Evolutionary conservation across 768 basidiomycete species (phyloP).

Genomic region (Pleurotus salmoneostramineus): DNA sequence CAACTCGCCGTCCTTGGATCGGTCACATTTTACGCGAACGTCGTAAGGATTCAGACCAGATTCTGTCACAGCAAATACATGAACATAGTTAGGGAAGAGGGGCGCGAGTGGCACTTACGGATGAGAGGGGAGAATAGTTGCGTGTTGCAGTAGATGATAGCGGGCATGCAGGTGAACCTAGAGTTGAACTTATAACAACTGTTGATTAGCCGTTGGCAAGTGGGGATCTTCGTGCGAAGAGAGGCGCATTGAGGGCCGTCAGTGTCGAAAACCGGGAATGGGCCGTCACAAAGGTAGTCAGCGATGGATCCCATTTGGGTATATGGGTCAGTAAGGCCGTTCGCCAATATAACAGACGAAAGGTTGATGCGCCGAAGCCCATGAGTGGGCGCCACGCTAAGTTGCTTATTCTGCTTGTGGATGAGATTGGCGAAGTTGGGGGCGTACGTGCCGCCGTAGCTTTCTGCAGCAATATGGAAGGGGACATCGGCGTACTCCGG

Average conservation of each 20-base stretch:
- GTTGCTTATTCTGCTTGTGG: constrained; percentile 68
- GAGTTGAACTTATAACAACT: constrained; percentile 63
- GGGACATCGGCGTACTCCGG: constrained; percentile 64
- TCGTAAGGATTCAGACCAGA: constrained; percentile 89
- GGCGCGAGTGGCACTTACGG: constrained; percentile 38
- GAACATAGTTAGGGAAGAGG: background rate
- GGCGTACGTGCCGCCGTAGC: constrained; percentile 75
- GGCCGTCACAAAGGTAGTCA: constrained; percentile 80
- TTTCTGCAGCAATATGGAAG: constrained; percentile 81
- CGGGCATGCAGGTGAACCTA: constrained; percentile 67
- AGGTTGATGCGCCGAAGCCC: constrained; percentile 74
- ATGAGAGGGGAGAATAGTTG: constrained; percentile 71
- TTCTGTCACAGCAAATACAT: constrained; percentile 28
- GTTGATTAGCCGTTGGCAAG: constrained; percentile 71
- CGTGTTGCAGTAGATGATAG: constrained; percentile 73
- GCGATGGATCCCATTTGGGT: constrained; percentile 78
- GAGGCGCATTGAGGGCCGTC: constrained; percentile 62
- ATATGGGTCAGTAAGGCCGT: constrained; percentile 82
- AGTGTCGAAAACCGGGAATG: constrained; percentile 76
- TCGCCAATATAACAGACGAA: constrained; percentile 80
- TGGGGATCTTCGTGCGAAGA: constrained; percentile 60
- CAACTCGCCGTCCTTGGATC: constrained; percentile 59
- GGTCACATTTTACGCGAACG: constrained; percentile 73
- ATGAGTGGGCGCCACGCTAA: constrained; percentile 31
- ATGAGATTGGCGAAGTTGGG: constrained; percentile 87